Evolutionary conservation across 192 early-diverging fungal species (phyloP).

Genomic region (Backusella mclennaniae): DNA sequence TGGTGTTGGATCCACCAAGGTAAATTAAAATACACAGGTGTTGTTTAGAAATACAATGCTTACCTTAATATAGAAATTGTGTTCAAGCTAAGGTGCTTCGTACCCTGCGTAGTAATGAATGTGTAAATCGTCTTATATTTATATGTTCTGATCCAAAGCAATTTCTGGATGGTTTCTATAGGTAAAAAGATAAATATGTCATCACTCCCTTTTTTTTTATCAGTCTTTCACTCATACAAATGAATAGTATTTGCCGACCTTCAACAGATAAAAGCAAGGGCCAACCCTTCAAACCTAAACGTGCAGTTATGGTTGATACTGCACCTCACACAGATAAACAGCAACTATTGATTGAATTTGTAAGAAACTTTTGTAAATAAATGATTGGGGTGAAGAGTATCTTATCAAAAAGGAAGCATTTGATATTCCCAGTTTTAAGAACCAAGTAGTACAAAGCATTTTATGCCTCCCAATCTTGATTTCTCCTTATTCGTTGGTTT

Average conservation of each 20-base stretch:
- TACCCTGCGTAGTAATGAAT: constrained; percentile 53
- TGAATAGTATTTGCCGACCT: constrained; percentile 65
- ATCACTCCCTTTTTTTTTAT: background rate
- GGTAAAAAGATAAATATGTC: constrained; percentile 34
- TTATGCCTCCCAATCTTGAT: background rate
- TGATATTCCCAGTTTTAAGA: background rate
- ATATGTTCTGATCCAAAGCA: constrained; percentile 64
- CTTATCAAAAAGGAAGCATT: background rate
- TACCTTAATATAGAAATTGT: constrained; percentile 40
- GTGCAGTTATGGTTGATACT: constrained; percentile 63
- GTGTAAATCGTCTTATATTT: constrained; percentile 60
- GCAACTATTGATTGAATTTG: constrained; percentile 69
- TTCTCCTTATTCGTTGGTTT: background rate
- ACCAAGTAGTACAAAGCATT: background rate
- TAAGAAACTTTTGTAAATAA: constrained; percentile 23
- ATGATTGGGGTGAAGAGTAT: background rate
- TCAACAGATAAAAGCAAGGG: constrained; percentile 57
- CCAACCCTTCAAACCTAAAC: constrained; percentile 54
- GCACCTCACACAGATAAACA: constrained; percentile 74
- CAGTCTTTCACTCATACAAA: background rate
- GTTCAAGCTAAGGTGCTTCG: constrained; percentile 59
- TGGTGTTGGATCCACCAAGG: constrained; percentile 76
- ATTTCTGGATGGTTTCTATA: constrained; percentile 59
- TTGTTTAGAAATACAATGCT: background rate
- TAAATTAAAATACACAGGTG: constrained; percentile 8